These are phyloP conservation scores for Leccinum olivaceopallidum DNA, from an alignment of 768 basidiomycete species.

Conservation along the genomic window DNA sequence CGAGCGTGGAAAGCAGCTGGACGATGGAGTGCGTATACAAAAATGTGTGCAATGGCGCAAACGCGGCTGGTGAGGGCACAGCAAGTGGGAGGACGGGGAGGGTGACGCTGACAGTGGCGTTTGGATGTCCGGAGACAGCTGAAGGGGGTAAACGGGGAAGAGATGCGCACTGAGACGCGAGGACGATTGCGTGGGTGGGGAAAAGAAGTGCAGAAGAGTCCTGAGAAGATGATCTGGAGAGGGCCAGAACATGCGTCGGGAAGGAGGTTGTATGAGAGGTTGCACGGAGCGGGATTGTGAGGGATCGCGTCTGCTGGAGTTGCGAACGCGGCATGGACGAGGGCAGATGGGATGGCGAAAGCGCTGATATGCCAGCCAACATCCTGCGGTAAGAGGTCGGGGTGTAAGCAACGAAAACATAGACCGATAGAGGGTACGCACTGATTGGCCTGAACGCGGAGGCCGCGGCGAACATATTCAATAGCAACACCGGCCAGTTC, in stretches of 20 bases:
- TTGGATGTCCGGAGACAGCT: slow-evolving; percentile 33
- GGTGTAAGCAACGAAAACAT: slow-evolving; percentile 32
- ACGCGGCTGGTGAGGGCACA: slow-evolving; percentile 63
- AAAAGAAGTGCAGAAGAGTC: slow-evolving; percentile 47
- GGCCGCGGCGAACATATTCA: slow-evolving; percentile 59
- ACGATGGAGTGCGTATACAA: slow-evolving; percentile 62
- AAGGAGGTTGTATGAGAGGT: slow-evolving; percentile 24
- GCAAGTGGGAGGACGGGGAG: slow-evolving; percentile 65
- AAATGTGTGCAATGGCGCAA: slow-evolving; percentile 58
- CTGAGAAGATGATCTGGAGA: slow-evolving; percentile 33
- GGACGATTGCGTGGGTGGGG: slow-evolving; percentile 68
- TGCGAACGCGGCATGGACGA: slow-evolving; percentile 31
- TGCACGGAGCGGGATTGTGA: slow-evolving; percentile 34
- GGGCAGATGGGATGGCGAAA: slow-evolving; percentile 49
- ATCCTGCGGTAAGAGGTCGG: slow-evolving; percentile 30
- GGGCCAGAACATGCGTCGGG: slow-evolving; percentile 57
- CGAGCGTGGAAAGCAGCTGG: slow-evolving; percentile 51
- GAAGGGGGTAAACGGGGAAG: slow-evolving; percentile 55
- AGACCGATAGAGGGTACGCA: slow-evolving; percentile 29
- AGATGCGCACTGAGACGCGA: slow-evolving; percentile 67
- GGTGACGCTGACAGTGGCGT: slow-evolving; percentile 36
- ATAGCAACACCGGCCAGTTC: slow-evolving; percentile 52
- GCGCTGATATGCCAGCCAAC: slow-evolving; percentile 42
- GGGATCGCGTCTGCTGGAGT: slow-evolving; percentile 32
- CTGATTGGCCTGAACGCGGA: slow-evolving; percentile 48